Evolutionary conservation across 257 asterid species (phyloP), one percentile per base, ranked within the genome.

Genomic region (Orobanche coerulescens): DNA sequence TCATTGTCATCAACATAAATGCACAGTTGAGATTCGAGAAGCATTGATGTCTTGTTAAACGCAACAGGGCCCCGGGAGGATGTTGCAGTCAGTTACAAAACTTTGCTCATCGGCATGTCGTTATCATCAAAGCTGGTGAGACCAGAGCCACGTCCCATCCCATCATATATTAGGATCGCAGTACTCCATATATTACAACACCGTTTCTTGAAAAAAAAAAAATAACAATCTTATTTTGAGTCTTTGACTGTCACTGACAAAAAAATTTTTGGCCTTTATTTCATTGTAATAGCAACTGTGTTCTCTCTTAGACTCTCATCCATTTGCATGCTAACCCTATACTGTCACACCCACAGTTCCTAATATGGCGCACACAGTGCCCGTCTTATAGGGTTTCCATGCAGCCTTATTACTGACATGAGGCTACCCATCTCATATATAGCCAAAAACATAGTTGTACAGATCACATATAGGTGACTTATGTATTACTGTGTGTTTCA

Each of bases 131-230:
- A 62, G 24, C 34, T 59, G 52, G 65, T 11, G 58, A 61, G 34
- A 48, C 53, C 70, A 69, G 54, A 50, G 79, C 64, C 42, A 22
- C 31, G 84, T 78, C 82, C 79, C 69, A 65, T 81, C 87, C 56
- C 11, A 36, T 66, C 72, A 68, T 70, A 56, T 7, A 6, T 56
- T 62, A 24, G 55, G 58, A 13, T 10, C 13, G 42, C 42, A 36
- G 24, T 15, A 59, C 51, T 53, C 34, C 13, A 51, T n/a, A 12
- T 6, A 40, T 0, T 30, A 30, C 36, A 30, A 30, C 47, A 40
- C 47, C 0, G 15, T 39, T 40, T 13, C 15, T n/a, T 15, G 7
- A 1, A 30, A 30, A 30, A 4, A 30, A 30, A 30, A 30, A 30
- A 30, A 30, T n/a, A n/a, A n/a, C n/a, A n/a, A n/a, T n/a, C n/a